phyloP scores from a whole-genome alignment of 2,329 filamentous ascomycete genomes.

The Biscogniauxia sp. region DNA sequence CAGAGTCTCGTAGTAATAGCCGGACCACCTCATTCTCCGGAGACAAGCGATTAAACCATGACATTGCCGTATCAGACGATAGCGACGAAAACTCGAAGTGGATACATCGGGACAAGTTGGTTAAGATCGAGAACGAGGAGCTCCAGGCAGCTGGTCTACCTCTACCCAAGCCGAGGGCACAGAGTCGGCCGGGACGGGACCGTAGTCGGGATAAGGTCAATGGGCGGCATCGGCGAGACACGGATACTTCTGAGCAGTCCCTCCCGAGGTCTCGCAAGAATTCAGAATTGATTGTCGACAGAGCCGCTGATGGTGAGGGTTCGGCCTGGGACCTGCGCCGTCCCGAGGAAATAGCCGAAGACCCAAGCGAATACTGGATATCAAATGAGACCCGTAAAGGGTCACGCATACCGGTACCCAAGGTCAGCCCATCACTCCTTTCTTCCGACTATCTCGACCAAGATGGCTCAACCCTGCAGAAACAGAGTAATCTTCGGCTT shows the following conservation, averaged over 20 bases:
- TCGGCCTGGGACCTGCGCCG: constrained; percentile 70
- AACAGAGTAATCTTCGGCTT: constrained; percentile 50
- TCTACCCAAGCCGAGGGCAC: constrained; percentile 52
- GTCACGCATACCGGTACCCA: constrained; percentile 86
- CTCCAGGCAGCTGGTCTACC: constrained; percentile 75
- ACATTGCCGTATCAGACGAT: constrained; percentile 27
- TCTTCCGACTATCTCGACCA: constrained; percentile 70
- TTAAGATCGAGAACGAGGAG: constrained; percentile 76
- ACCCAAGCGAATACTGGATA: constrained; percentile 53
- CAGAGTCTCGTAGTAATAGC: constrained; percentile 24
- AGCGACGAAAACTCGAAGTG: constrained; percentile 67
- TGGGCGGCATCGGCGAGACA: constrained; percentile 30
- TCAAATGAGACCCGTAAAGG: constrained; percentile 54
- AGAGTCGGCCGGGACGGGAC: constrained; percentile 47
- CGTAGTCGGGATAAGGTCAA: constrained; percentile 40
- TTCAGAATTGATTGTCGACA: constrained; percentile 40
- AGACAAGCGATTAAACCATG: constrained; percentile 31
- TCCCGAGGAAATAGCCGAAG: constrained; percentile 73
- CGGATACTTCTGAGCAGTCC: constrained; percentile 32
- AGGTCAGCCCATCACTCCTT: constrained; percentile 74
- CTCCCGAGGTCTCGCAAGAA: constrained; percentile 44
- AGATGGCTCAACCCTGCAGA: constrained; percentile 65
- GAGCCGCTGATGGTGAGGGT: constrained; percentile 38
- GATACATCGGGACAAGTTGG: constrained; percentile 84
- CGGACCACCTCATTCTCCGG: constrained; percentile 19